Evolutionary conservation across 352 stramenopile species (phyloP).

Genomic region (Elongisporangium undulatum): DNA sequence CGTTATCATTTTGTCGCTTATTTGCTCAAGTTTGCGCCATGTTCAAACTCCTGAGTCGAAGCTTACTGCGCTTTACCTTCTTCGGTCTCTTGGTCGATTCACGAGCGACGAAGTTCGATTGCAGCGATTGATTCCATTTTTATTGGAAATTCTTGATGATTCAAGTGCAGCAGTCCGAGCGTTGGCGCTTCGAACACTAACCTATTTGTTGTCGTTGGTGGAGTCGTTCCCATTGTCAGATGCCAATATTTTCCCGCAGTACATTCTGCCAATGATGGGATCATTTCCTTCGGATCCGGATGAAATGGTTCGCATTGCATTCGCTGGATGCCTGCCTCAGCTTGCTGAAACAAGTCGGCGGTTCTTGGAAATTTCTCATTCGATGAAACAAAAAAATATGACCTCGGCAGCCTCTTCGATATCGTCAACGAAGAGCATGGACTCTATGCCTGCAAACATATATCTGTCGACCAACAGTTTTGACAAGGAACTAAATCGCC

Average conservation of each 20-base stretch:
- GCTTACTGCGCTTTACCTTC: slow-evolving; percentile 89
- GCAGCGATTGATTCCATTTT: slow-evolving; percentile 92
- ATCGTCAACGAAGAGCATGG: slow-evolving; percentile 19
- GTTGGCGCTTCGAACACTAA: slow-evolving; percentile 87
- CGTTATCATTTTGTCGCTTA: slow-evolving; percentile 81
- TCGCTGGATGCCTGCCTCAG: slow-evolving; percentile 91
- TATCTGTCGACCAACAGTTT: slow-evolving; percentile 87
- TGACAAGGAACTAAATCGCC: slow-evolving; percentile 87
- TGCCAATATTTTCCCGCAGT: slow-evolving; percentile 95
- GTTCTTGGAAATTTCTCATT: slow-evolving; percentile 93
- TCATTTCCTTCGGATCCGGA: slow-evolving; percentile 89
- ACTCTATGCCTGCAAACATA: slow-evolving; percentile 10
- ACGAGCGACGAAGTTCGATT: slow-evolving; percentile 93
- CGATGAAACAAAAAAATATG: slow-evolving; percentile 74
- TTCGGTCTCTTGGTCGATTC: slow-evolving; percentile 86
- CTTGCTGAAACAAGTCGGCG: slow-evolving; percentile 91
- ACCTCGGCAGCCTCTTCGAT: slow-evolving; percentile 34
- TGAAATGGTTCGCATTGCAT: slow-evolving; percentile 93
- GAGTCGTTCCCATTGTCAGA: slow-evolving; percentile 93
- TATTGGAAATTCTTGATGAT: slow-evolving; percentile 93
- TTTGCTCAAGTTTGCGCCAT: slow-evolving; percentile 81
- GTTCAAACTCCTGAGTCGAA: slow-evolving; percentile 85
- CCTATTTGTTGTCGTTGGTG: slow-evolving; percentile 88
- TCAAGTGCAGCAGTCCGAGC: slow-evolving; percentile 85
- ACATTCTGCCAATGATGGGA: slow-evolving; percentile 93